Evolutionary conservation across 2,329 filamentous ascomycete genomes (phyloP), one percentile per base, ranked within the genome.

Genomic region (Trichoderma endophyticum): DNA sequence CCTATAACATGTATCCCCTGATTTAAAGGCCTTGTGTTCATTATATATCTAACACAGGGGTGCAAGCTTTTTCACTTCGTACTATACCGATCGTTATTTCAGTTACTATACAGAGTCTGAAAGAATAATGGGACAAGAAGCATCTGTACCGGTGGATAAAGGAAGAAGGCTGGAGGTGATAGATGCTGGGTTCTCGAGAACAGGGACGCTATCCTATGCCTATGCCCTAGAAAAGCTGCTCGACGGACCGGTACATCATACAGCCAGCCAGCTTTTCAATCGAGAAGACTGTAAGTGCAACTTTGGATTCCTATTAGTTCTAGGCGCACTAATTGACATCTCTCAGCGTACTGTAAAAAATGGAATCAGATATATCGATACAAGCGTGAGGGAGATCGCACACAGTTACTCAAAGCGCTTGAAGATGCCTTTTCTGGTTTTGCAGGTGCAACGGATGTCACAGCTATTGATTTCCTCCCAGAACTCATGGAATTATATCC

Each of bases 311-410:
- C 8, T 24, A 21, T 18, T 6, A 8, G 9, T 18, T 12, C n/a
- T 5, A 51, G 2, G 7, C 26, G n/a, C 11, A 63, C 5, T 28
- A 6, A 3, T 43, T 30, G 9, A 34, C n/a, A 32, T 34, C 11
- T 2, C 12, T 1, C 15, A 54, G 62, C 18, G 4, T 65, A 65
- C 24, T 65, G 62, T 43, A 54, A 26, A n/a, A 54, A 65, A 54
- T 65, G 62, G 62, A 65, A 65, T 24, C 62, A 18, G n/a, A n/a
- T 65, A 54, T 65, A 65, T 24, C 28, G 7, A 65, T 34, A 65
- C 7, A 28, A 3, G 28, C 62, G 62, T 1, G 28, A 54, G 9
- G 62, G 62, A 4, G 11, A 65, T 6, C 62, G 12, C 30, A 24
- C 39, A 4, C 43, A 54, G 12, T 6, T 65, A 9, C n/a, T 65